These are phyloP conservation scores for Trapa incisa DNA, from an alignment of 345 rosid genomes.

Conservation along the genomic window DNA sequence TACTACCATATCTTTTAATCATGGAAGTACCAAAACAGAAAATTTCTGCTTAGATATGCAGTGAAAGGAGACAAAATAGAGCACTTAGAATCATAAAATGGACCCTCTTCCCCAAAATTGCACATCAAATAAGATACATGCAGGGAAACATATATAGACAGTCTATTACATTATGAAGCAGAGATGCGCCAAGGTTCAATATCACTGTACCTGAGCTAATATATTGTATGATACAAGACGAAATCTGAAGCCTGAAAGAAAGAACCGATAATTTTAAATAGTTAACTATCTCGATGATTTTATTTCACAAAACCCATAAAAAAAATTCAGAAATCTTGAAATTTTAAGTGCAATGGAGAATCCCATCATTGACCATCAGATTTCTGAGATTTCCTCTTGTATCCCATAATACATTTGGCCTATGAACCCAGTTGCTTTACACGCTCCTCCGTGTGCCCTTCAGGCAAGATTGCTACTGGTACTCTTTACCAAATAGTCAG, in stretches of 20 bases:
- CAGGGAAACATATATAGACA: not conserved
- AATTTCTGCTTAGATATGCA: not conserved
- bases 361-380: not conserved
- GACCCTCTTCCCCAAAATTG: not conserved
- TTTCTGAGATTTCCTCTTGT: not conserved
- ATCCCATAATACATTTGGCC: no score
- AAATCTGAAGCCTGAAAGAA: slow-evolving; percentile 7
- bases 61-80: not conserved
- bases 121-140: not conserved
- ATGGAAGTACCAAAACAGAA: not conserved
- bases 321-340: not conserved
- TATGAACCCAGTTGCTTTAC: no score
- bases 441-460: no score
- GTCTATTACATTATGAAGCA: not conserved
- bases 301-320: not conserved
- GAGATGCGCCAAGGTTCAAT: not conserved
- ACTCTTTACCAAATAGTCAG: no score
- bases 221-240: slow-evolving; percentile 33
- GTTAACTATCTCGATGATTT: not conserved
- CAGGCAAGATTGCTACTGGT: no score
- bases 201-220: slow-evolving; percentile 48
- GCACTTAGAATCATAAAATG: not conserved
- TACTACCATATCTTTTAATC: not conserved
- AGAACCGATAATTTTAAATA: not conserved
- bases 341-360: not conserved